phyloP scores from a whole-genome alignment of 1,139 yeast genomes.

The Lodderomyces elongisporus region DNA sequence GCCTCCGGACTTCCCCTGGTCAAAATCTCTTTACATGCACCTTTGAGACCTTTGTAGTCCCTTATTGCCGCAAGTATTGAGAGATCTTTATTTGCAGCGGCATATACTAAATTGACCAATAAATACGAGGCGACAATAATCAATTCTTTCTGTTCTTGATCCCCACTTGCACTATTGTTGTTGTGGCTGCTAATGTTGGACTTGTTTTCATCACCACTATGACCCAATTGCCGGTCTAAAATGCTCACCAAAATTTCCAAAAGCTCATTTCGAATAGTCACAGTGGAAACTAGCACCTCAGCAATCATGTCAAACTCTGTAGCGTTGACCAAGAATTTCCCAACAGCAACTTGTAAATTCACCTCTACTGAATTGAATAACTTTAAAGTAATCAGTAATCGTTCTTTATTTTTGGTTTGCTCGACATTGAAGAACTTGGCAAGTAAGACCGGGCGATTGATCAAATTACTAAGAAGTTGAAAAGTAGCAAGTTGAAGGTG shows the following conservation, averaged over 20 bases:
- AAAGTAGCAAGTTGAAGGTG: conserved; percentile 42
- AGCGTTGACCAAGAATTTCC: conserved; percentile 48
- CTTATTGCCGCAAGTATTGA: conserved; percentile 2
- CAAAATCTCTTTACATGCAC: conserved; percentile 16
- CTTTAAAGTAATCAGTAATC: conserved; percentile 35
- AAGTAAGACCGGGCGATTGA: conserved; percentile 39
- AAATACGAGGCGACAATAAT: conserved; percentile 33
- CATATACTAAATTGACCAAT: conserved; percentile 26
- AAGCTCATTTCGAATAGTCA: conserved; percentile 22
- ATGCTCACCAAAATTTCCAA: conserved; percentile 19
- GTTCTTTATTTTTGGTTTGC: conserved; percentile 17
- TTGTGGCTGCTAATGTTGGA: no score
- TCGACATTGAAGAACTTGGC: conserved; percentile 48
- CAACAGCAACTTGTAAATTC: conserved; percentile 35
- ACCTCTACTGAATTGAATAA: conserved; percentile 36
- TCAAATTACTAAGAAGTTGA: conserved; percentile 46
- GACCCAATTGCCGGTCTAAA: no score
- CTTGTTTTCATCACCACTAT: conserved; percentile 19
- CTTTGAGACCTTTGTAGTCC: conserved; percentile 12
- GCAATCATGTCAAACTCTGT: conserved; percentile 45
- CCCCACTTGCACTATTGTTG: no score
- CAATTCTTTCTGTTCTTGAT: conserved; percentile 22
- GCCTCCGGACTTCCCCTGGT: conserved; percentile 14
- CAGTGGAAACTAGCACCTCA: conserved; percentile 23
- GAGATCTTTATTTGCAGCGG: conserved; percentile 15